Evolutionary conservation across 495 filamentous ascomycete species (phyloP).

Genomic region (Xylona heveae): DNA sequence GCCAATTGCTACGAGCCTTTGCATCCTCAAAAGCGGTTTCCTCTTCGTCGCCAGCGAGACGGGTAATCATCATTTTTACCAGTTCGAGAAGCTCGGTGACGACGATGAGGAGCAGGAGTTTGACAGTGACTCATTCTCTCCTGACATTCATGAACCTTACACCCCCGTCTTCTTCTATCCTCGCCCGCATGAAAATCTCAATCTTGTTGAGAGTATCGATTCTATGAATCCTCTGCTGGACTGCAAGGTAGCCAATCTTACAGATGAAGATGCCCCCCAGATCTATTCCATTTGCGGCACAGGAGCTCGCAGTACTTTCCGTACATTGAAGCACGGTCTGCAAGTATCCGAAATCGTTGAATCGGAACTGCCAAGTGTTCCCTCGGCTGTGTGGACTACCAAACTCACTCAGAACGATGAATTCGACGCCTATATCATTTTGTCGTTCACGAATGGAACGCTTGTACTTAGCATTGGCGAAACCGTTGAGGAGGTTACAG

Average conservation of each 20-base stretch:
- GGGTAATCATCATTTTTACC: slow-evolving; percentile 87
- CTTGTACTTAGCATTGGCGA: slow-evolving; percentile 88
- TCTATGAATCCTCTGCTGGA: slow-evolving; percentile 82
- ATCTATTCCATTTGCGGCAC: slow-evolving; percentile 84
- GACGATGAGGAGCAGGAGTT: slow-evolving; percentile 79
- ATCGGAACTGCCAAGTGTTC: slow-evolving; percentile 67
- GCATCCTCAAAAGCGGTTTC: slow-evolving; percentile 90
- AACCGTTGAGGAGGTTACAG: slow-evolving; percentile 83
- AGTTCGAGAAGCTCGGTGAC: slow-evolving; percentile 95
- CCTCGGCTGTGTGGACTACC: slow-evolving; percentile 85
- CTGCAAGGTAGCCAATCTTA: slow-evolving; percentile 73
- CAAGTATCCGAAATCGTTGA: slow-evolving; percentile 88
- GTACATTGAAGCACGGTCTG: slow-evolving; percentile 78
- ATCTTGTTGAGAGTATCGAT: slow-evolving; percentile 65
- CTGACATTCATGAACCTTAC: slow-evolving; percentile 45
- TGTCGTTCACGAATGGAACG: slow-evolving; percentile 49
- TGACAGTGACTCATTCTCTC: slow-evolving; percentile 59
- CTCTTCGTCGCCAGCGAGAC: slow-evolving; percentile 82
- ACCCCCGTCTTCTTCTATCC: slow-evolving; percentile 68
- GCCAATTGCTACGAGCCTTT: slow-evolving; percentile 62
- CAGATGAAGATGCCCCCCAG: slow-evolving; percentile 83
- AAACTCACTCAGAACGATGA: slow-evolving; percentile 67
- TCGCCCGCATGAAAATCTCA: slow-evolving; percentile 57
- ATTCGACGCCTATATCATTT: slow-evolving; percentile 61
- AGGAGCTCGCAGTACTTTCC: slow-evolving; percentile 71